Evolutionary conservation across 2,329 filamentous ascomycete species (phyloP).

Genomic region (Fusarium sp.): DNA sequence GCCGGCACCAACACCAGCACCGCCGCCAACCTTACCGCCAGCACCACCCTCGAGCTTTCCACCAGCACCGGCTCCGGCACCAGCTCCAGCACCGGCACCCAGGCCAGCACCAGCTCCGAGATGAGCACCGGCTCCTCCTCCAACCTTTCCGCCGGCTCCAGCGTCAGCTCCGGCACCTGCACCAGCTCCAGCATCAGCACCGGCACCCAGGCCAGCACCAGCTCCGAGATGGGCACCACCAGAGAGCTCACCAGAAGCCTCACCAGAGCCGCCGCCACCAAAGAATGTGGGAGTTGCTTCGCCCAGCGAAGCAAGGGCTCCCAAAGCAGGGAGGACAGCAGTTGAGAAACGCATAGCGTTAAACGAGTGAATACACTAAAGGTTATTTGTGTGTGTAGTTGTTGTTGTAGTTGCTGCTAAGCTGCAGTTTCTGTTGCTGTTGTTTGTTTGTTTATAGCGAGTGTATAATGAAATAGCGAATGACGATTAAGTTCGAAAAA

Average conservation of each 20-base stretch:
- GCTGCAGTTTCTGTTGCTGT: background rate
- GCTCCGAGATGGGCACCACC: background rate
- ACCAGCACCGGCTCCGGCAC: background rate
- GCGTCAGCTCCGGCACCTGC: background rate
- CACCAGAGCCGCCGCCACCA: constrained; percentile 17
- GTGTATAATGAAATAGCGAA: constrained; percentile 15
- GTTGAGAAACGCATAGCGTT: constrained; percentile 40
- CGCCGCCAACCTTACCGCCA: background rate
- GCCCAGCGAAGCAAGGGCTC: constrained; percentile 40
- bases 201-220: background rate
- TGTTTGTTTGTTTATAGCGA: constrained; percentile 3
- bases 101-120: background rate
- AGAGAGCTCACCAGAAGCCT: constrained; percentile 4
- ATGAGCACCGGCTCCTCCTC: no score
- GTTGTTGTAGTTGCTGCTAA: constrained; percentile 1
- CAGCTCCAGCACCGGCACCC: no score
- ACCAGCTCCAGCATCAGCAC: background rate
- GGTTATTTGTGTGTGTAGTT: background rate
- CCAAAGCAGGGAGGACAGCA: constrained; percentile 32
- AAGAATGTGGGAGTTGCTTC: constrained; percentile 40
- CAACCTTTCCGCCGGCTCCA: background rate
- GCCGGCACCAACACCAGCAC: background rate
- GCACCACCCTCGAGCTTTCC: background rate
- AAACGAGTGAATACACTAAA: constrained; percentile 15
- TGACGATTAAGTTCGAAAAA: constrained; percentile 1